Percentiles rank a stretch among this genome's conserved stretches.
Evolutionary conservation across 352 stramenopile species (phyloP).

Genomic region (Phytophthora pseudosyringae): DNA sequence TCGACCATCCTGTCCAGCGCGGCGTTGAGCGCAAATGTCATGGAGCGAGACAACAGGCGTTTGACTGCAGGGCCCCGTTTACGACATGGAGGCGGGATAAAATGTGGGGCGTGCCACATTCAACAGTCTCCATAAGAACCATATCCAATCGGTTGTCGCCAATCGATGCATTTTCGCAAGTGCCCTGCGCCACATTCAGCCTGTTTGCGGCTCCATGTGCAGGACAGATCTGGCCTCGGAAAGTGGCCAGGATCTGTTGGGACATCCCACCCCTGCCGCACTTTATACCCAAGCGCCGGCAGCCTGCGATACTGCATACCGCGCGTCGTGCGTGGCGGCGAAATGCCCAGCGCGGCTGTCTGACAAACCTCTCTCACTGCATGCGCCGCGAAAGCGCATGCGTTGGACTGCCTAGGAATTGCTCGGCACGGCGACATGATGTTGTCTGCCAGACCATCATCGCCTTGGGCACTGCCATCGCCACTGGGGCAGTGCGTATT

Average conservation of each 20-base stretch:
- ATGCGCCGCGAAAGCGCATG: not conserved
- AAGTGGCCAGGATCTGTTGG: slow-evolving; percentile 35
- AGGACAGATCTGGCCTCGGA: slow-evolving; percentile 24
- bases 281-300: slow-evolving; percentile 10
- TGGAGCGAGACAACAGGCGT: slow-evolving; percentile 1
- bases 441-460: not conserved
- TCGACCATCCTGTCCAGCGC: slow-evolving; percentile 2
- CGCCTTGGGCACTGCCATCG: not conserved
- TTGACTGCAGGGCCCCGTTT: slow-evolving; percentile 23
- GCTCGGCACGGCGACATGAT: slow-evolving; percentile 1
- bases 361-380: not conserved
- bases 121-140: not conserved
- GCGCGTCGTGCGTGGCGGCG: not conserved
- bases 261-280: slow-evolving; percentile 28
- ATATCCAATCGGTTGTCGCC: not conserved
- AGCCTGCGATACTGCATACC: not conserved
- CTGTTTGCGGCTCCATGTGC: slow-evolving; percentile 9
- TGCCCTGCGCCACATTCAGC: not conserved
- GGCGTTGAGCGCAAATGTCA: slow-evolving; percentile 4
- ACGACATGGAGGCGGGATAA: not conserved
- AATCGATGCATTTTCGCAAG: not conserved
- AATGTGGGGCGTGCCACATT: not conserved
- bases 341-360: not conserved
- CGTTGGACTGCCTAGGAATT: not conserved
- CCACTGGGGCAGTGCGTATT: slow-evolving; percentile 7